Evolutionary conservation across 169 alveolate genomes (phyloP).

Genomic region (Plasmodium billcollinsi): DNA sequence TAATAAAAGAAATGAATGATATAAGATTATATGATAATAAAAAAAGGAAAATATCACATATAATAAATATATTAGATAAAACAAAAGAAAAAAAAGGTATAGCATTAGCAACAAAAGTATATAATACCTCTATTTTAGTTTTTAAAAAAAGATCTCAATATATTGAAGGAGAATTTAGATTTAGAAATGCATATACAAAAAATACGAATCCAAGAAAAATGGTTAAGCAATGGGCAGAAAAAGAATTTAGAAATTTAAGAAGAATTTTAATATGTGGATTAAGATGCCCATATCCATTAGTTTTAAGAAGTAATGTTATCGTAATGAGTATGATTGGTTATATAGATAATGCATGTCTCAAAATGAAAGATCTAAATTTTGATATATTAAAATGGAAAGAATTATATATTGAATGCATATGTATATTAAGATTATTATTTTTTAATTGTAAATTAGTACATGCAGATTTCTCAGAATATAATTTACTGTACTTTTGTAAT

Average conservation of each 20-base stretch:
- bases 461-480: constrained; percentile 99
- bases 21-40: constrained; percentile 9
- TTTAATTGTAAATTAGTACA: constrained; percentile 97
- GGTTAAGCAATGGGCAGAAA: constrained; percentile 99
- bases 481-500: constrained; percentile 90
- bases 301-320: constrained; percentile 95
- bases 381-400: constrained; percentile 82
- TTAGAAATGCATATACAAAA: constrained; percentile 95
- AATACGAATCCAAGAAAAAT: constrained; percentile 98
- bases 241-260: constrained; percentile 97
- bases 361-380: constrained; percentile 79
- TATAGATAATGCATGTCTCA: constrained; percentile 79
- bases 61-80: background rate
- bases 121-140: constrained; percentile 97
- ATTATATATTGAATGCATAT: constrained; percentile 90
- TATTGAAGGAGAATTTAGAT: constrained; percentile 99
- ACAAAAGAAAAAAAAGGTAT: constrained; percentile 49
- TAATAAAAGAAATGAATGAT: constrained; percentile 46
- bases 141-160: constrained; percentile 99
- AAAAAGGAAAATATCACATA: constrained; percentile 6
- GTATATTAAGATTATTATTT: constrained; percentile 93
- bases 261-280: constrained; percentile 93
- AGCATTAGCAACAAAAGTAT: constrained; percentile 97
- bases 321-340: constrained; percentile 96
- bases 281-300: constrained; percentile 96